phyloP scores from a whole-genome alignment of 768 basidiomycete species.

The Amanita jacksonii region DNA sequence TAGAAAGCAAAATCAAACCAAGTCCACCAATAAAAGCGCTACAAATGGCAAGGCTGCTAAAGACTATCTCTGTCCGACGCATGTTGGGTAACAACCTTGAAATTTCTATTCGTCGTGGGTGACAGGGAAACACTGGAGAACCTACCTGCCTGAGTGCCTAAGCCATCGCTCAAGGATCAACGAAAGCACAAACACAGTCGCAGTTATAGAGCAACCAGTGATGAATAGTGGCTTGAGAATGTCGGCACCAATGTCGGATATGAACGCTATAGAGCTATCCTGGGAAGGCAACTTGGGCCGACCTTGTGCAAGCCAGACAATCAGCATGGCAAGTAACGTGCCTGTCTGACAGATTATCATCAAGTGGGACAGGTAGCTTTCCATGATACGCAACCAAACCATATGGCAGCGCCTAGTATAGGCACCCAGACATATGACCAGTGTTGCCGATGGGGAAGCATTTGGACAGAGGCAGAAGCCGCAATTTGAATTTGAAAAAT shows the following conservation, averaged over 20 bases:
- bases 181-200: slow-evolving; percentile 48
- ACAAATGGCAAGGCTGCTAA: slow-evolving; percentile 48
- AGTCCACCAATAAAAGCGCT: slow-evolving; percentile 52
- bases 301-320: slow-evolving; percentile 63
- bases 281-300: slow-evolving; percentile 48
- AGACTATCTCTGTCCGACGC: slow-evolving; percentile 44
- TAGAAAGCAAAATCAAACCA: slow-evolving; percentile 59
- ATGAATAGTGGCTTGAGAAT: slow-evolving; percentile 71
- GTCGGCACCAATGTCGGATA: slow-evolving; percentile 70
- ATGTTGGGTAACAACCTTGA: slow-evolving; percentile 49
- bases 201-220: slow-evolving; percentile 53
- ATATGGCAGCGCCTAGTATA: slow-evolving; percentile 46
- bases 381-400: slow-evolving; percentile 41
- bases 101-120: not conserved
- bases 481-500: no score
- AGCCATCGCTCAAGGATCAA: slow-evolving; percentile 54
- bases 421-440: slow-evolving; percentile 64
- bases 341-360: slow-evolving; percentile 23
- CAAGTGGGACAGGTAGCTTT: not conserved
- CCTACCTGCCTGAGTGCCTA: slow-evolving; percentile 52
- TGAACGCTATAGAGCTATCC: slow-evolving; percentile 55
- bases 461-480: no score
- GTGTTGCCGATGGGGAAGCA: slow-evolving; percentile 26
- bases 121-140: no score
- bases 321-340: slow-evolving; percentile 59